A percentile compares a stretch with the other conserved stretches of the same genome.
Evolutionary conservation across 164 flowering plant genomes (phyloP).

Genomic region (Taxillus chinensis): DNA sequence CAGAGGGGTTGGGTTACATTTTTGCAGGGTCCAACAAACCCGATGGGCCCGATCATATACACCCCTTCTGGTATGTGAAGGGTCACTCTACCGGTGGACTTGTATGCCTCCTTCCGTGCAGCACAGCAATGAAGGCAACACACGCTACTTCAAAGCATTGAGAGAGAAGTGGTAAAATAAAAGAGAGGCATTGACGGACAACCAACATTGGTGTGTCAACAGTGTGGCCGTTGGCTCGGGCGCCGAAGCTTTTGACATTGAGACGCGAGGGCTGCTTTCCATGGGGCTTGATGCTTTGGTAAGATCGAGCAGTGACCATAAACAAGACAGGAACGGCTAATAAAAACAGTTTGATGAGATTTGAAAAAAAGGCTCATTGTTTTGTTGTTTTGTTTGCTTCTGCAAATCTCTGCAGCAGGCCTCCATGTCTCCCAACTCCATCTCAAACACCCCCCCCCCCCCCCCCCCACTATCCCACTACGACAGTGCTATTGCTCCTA

Average conservation of each 20-base stretch:
- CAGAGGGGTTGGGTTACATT: slow-evolving; percentile 21
- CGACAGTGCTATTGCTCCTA: too few relatives aligned
- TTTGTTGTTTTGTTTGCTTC: too few relatives aligned
- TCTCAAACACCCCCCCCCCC: too few relatives aligned
- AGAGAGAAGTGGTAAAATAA: not conserved
- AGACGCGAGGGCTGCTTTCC: slow-evolving; percentile 6
- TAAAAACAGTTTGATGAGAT: too few relatives aligned
- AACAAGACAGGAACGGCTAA: too few relatives aligned
- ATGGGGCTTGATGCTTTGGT: not conserved
- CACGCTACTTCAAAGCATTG: not conserved
- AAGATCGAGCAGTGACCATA: too few relatives aligned
- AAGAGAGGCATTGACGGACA: not conserved
- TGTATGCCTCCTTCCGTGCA: slow-evolving; percentile 54
- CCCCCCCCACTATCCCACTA: too few relatives aligned
- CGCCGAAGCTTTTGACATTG: slow-evolving; percentile 35
- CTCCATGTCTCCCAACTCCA: too few relatives aligned
- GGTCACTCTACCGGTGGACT: slow-evolving; percentile 14
- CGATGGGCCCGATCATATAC: slow-evolving; percentile 44
- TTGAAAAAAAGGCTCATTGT: too few relatives aligned
- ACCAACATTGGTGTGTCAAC: slow-evolving; percentile 34
- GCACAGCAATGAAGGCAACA: slow-evolving; percentile 14
- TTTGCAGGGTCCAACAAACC: slow-evolving; percentile 52
- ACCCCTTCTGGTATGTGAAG: slow-evolving; percentile 36
- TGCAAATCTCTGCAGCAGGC: too few relatives aligned
- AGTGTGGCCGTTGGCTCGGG: slow-evolving; percentile 30